These are phyloP conservation scores for Tripterygium wilfordii DNA, from an alignment of 177 flowering plant genomes.

Conservation along the genomic window DNA sequence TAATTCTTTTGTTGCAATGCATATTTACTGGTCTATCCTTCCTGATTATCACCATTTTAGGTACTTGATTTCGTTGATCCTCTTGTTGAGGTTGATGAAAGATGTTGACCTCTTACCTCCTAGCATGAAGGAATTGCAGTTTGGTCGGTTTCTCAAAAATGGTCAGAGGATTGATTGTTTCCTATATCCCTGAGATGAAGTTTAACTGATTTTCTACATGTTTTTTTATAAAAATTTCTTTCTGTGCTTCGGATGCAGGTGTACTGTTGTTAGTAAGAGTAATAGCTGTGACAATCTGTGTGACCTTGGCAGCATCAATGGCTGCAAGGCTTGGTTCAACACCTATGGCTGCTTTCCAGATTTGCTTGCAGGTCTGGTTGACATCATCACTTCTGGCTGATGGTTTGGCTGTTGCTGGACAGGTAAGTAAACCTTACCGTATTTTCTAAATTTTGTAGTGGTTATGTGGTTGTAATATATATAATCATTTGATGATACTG, in stretches of 20 bases:
- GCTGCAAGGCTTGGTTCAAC: slow-evolving; percentile 80
- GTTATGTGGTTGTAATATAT: not conserved
- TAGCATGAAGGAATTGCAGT: slow-evolving; percentile 51
- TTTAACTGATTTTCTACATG: not conserved
- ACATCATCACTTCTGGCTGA: slow-evolving; percentile 94
- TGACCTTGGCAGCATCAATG: slow-evolving; percentile 85
- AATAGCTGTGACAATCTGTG: slow-evolving; percentile 84
- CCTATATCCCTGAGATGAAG: not conserved
- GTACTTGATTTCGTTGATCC: slow-evolving; percentile 69
- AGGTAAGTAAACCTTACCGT: slow-evolving; percentile 36
- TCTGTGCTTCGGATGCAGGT: slow-evolving; percentile 27
- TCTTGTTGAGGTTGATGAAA: slow-evolving; percentile 51
- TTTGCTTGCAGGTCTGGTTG: slow-evolving; percentile 91
- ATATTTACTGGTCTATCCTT: too few species aligned
- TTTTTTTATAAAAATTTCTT: not conserved
- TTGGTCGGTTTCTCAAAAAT: slow-evolving; percentile 68
- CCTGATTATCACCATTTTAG: too few species aligned
- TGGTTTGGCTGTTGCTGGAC: slow-evolving; percentile 97
- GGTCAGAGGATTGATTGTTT: slow-evolving; percentile 32
- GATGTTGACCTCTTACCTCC: slow-evolving; percentile 74
- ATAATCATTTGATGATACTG: not conserved
- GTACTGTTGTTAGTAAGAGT: slow-evolving; percentile 58
- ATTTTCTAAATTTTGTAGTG: not conserved
- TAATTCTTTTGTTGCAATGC: too few species aligned
- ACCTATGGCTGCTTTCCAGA: slow-evolving; percentile 94